These are phyloP conservation scores for Polytrichum formosum DNA, from an alignment of 225 moss, liverwort and hornwort species.

Conservation along the genomic window DNA sequence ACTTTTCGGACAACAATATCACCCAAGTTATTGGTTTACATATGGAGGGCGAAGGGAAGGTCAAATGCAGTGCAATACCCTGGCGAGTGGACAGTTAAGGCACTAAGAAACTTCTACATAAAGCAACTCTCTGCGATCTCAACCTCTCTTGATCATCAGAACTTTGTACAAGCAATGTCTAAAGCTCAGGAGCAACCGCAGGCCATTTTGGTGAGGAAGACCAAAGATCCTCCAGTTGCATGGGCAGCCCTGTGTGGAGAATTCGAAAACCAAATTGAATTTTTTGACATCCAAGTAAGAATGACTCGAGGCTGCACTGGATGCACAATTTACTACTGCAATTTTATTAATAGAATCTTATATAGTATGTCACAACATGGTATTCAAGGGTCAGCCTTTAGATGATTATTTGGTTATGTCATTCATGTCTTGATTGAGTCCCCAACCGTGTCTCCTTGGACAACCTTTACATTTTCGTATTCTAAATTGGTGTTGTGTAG, in stretches of 20 bases:
- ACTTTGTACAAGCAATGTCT: conserved; percentile 45
- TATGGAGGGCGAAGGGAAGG: conserved; percentile 32
- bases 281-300: conserved; percentile 68
- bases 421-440: too few relatives aligned
- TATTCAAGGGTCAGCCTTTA: too few relatives aligned
- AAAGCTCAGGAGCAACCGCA: conserved; percentile 56
- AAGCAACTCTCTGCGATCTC: conserved; percentile 56
- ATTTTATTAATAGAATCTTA: too few relatives aligned
- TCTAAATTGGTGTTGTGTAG: conserved; percentile 17
- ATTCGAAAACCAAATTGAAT: conserved; percentile 59
- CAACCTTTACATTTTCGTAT: not conserved
- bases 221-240: conserved; percentile 59
- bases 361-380: too few relatives aligned
- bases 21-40: conserved; percentile 58
- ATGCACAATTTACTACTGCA: too few relatives aligned
- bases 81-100: conserved; percentile 73
- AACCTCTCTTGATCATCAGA: conserved; percentile 57
- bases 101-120: conserved; percentile 48
- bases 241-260: conserved; percentile 73
- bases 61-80: conserved; percentile 39
- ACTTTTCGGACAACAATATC: conserved; percentile 25
- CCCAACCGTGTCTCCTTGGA: too few relatives aligned
- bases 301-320: too few relatives aligned
- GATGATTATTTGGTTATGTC: too few relatives aligned
- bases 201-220: conserved; percentile 67